Evolutionary conservation across 2,329 filamentous ascomycete species (phyloP).

Genomic region (Pyrenophora graminea): DNA sequence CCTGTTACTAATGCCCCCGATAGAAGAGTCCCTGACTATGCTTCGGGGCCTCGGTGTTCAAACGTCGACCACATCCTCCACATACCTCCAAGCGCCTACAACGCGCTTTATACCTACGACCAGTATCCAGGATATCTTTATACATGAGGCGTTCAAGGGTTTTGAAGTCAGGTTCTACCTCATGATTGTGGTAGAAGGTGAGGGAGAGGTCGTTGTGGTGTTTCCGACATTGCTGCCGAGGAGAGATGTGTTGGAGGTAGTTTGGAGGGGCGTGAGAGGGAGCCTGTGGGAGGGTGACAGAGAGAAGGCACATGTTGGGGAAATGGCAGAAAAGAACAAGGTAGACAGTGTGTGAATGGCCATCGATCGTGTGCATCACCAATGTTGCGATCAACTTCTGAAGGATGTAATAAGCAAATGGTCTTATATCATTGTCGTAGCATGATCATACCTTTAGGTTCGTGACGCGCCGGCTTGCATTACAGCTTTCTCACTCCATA

Average conservation of each 20-base stretch:
- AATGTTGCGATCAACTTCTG: background rate
- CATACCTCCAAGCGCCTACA: constrained; percentile 65
- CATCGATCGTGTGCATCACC: background rate
- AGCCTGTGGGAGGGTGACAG: constrained; percentile 73
- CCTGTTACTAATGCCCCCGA: constrained; percentile 31
- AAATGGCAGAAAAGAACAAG: background rate
- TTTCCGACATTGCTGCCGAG: constrained; percentile 82
- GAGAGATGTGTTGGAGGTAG: constrained; percentile 76
- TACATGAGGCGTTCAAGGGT: constrained; percentile 92
- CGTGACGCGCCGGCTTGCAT: background rate
- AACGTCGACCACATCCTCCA: constrained; percentile 72
- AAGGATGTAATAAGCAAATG: constrained; percentile 10
- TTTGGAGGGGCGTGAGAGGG: constrained; percentile 83
- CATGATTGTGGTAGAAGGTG: constrained; percentile 85
- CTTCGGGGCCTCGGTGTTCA: constrained; percentile 89
- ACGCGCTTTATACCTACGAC: constrained; percentile 88
- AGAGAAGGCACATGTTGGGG: background rate
- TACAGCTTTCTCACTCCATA: background rate
- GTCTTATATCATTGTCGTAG: background rate
- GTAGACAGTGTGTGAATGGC: background rate
- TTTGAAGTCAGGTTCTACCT: constrained; percentile 91
- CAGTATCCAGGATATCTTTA: constrained; percentile 88
- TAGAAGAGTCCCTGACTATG: constrained; percentile 82
- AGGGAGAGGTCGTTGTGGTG: constrained; percentile 89
- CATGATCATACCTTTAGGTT: background rate